Base-by-base conservation (phyloP, 805 yeast genomes). In the Candida yuanshanica region DNA sequence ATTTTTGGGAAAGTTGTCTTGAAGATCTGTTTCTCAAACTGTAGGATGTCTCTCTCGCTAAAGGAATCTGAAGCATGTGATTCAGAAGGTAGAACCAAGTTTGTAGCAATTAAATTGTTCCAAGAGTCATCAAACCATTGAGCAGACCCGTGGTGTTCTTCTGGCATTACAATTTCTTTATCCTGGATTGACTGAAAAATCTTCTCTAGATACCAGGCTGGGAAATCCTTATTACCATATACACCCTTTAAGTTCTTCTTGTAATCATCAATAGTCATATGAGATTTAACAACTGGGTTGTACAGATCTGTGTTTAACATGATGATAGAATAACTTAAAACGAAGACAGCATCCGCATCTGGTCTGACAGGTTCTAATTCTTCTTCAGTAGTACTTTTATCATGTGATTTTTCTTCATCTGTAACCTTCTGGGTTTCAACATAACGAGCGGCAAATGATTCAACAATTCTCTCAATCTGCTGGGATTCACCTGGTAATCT, bases 401-500 rank as follows among this genome's bases (percentile, higher is more conserved):
- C 36, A 4, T 25, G 34, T 14, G 42, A 18, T 5, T 37, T 33
- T 22, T 55, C 55, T 4, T 45, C 52, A 21, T 51, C 53, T 9
- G 66, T 47, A 3, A 43, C 47, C 9, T 29, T 23, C 20, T 52
- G 57, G 36, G 67, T 65, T 7, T 64, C 64, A 12, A 86, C 84
- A 62, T 87, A 93, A 44, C 85, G 77, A 33, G 79, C 81, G 3
- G 95, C 89, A 62, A 93, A 93, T 6, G 78, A 69, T 54, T 91
- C 97, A 22, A 93, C 83, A 13, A 91, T 77, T 53, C 96, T 74
- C 60, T 93, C 99, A 58, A 93, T 93, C 60, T 88, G 96, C 56
- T 89, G 98, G 0, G 97, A 84, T 64, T 93, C 99, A 45, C 99
- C 99, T 1, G 98, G 98, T 37, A 93, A 70, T 60, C 99, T 76